Conservation (phyloP, 768 basidiomycete genomes). For the Clitopilus hobsonii region DNA sequence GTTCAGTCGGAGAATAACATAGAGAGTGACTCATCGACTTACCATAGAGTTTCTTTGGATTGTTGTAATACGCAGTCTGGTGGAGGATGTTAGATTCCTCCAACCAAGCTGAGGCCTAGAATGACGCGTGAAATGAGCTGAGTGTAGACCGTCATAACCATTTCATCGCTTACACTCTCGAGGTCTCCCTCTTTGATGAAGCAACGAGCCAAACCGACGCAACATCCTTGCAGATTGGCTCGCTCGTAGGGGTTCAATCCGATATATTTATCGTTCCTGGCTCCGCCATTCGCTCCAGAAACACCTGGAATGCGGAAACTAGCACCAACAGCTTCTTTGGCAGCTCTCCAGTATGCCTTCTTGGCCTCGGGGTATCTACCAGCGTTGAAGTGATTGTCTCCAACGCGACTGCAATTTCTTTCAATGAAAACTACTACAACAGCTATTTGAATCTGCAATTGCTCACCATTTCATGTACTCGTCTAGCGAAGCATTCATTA, state of each 20-base stretch:
- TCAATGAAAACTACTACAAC: neutral
- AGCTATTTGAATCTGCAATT: neutral
- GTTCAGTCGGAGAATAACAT: neutral
- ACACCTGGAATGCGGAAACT: conserved; percentile 9
- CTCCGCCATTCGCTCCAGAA: conserved; percentile 8
- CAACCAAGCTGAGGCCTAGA: conserved; percentile 25
- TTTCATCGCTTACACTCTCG: conserved; percentile 1
- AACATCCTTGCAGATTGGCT: conserved; percentile 15
- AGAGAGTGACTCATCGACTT: neutral
- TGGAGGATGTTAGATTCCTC: conserved; percentile 22
- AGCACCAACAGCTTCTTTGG: conserved; percentile 8
- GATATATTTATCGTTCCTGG: conserved; percentile 5
- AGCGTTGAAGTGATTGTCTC: conserved; percentile 7
- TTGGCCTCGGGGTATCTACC: conserved; percentile 8
- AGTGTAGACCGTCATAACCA: neutral
- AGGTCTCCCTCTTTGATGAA: conserved; percentile 11
- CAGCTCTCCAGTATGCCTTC: conserved; percentile 8
- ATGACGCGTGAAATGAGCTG: too few species aligned
- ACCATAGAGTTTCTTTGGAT: conserved; percentile 9
- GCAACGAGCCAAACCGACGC: conserved; percentile 13
- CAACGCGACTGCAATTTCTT: conserved; percentile 2
- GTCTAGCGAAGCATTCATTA: neutral
- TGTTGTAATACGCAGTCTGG: conserved; percentile 13
- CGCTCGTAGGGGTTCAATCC: conserved; percentile 6
- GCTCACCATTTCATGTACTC: neutral